Percentiles rank a stretch among this genome's conserved stretches.
Conservation (phyloP, 257 asterid genomes). For the Jaltomata sinuosa region DNA sequence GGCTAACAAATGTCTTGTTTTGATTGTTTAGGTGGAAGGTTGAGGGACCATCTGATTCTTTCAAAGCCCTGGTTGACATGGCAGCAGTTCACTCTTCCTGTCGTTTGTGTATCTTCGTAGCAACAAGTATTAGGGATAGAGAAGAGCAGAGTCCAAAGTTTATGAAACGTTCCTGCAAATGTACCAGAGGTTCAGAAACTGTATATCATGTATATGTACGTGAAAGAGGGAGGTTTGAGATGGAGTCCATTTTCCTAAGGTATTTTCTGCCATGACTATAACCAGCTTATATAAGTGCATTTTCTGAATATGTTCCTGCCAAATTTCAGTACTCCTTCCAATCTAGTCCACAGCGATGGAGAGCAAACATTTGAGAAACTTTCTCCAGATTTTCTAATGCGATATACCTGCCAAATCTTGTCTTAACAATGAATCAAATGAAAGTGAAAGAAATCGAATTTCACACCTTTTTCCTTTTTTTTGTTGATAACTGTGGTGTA, state of each 20-base stretch:
- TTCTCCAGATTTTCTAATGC: neutral
- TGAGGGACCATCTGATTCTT: slow-evolving; percentile 93
- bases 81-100: slow-evolving; percentile 99
- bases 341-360: neutral
- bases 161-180: slow-evolving; percentile 82
- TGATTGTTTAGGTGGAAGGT: slow-evolving; percentile 66
- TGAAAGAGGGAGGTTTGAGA: slow-evolving; percentile 80
- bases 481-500: too few species aligned
- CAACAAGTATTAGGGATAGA: slow-evolving; percentile 56
- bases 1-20: neutral
- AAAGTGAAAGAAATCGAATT: too few species aligned
- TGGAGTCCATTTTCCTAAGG: slow-evolving; percentile 88
- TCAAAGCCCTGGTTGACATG: slow-evolving; percentile 96
- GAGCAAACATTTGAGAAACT: neutral
- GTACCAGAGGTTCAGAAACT: slow-evolving; percentile 46
- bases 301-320: neutral
- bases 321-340: neutral
- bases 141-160: slow-evolving; percentile 53
- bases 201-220: slow-evolving; percentile 67
- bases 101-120: slow-evolving; percentile 84
- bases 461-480: too few species aligned
- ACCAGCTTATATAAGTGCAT: neutral
- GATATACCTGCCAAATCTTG: neutral
- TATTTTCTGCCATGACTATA: slow-evolving; percentile 8
- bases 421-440: too few species aligned